Evolutionary conservation across 225 moss, liverwort and hornwort species (phyloP), one percentile per base, ranked within the genome.

Genomic region (Lunularia cruciata): DNA sequence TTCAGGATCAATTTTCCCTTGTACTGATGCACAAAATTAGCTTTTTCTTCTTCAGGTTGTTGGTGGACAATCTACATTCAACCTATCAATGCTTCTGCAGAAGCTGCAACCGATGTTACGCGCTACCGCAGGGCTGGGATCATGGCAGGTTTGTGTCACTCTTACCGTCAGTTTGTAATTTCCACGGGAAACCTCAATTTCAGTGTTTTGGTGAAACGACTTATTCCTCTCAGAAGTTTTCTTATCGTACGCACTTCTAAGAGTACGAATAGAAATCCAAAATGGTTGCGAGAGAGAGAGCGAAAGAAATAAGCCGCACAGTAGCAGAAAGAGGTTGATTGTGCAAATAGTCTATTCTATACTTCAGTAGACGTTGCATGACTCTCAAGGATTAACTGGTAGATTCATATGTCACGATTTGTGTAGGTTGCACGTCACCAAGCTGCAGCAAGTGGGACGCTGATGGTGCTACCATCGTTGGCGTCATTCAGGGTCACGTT

Each of bases 21-120:
- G 40, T 40, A 40, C 40, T 40, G 6, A 6, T 6, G 6, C 13
- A n/a, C 59, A 5, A 18, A 10, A 18, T 19, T 32, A 18, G 14
- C 12, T 8, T 26, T 25, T 2, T 6, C 9, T 35, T 33, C 20
- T 45, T 19, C 70, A 76, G 76, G 70, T 76, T 32, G 70, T 76
- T 14, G 70, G 76, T n/a, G 76, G 76, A 43, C 76, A 70, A 22
- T 63, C 76, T 6, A 57, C 70, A 39, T 76, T 76, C 69, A 69
- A 64, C 48, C 53, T 76, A 51, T 70, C 76, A 18, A 34, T 55
- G 13, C 37, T 76, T 1, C 19, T 70, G n/a, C 76, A 76, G 42
- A 76, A 71, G 30, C 40, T 76, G 14, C 76, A 76, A 70, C 70
- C 76, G 7, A 76, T 76, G 76, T 43, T 76, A 32, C 76, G 76